Base-by-base conservation (phyloP, 495 filamentous ascomycete species). In the Sabuloglossum arenarium region DNA sequence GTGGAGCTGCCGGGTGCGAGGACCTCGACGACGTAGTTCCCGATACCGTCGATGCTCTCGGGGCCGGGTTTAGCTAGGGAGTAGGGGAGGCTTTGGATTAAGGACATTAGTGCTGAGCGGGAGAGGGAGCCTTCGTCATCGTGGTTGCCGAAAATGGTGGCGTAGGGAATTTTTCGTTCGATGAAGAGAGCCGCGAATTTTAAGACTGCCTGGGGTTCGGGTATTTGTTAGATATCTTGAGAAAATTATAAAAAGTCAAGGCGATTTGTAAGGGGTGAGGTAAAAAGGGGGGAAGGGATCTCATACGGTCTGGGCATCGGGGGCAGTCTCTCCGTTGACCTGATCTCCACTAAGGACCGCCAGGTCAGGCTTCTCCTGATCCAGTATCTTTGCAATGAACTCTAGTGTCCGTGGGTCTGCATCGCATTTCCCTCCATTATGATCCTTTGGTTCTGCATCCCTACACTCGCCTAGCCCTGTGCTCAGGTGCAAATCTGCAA, bases 91-190 rank as follows among this genome's bases (percentile, higher is more conserved):
- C 80, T 77, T 67, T 94, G 79, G 34, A 91, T 79, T 24, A 98
- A 73, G 6, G 78, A 71, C 90, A 97, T 97, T 59, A 86, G 79
- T 4, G 78, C 78, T 4, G 74, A 68, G 24, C 93, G 82, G 24
- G 79, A 75, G 56, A 94, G 73, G 51, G 87, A 75, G 16, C 85
- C 85, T 72, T 96, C 90, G 65, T 97, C 88, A 65, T 98, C 91
- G 67, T 98, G 91, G 65, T 98, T 98, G 43, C 91, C 91, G 63
- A 96, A 94, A 55, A 98, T 97, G 50, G 82, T 79, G 37, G 88
- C 90, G 62, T 90, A 98, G 0, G 91, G 93, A 43, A 95, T 84
- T 60, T 85, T 84, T 64, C 82, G 87, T 63, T 87, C 78, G 59
- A 90, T 82, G 52, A 98, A 78, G 3, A 90, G 71, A 58, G 87